phyloP scores from a whole-genome alignment of 108 stramenopile species.

The Cyclotella distinguenda region DNA sequence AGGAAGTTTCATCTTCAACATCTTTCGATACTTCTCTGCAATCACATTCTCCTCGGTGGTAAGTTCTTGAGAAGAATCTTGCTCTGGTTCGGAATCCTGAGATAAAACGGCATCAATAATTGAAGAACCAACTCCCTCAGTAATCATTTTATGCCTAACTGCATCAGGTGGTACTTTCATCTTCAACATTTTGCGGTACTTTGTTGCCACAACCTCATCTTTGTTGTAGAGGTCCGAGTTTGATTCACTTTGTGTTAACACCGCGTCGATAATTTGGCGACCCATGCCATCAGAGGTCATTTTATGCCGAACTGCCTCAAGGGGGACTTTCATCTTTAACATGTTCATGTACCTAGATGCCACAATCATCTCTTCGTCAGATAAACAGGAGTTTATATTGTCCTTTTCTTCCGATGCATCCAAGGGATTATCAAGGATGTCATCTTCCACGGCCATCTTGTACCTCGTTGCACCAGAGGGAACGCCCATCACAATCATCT shows the following conservation, averaged over 20 bases:
- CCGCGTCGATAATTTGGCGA: conserved; percentile 47
- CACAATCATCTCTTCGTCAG: conserved; percentile 24
- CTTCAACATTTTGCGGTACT: conserved; percentile 62
- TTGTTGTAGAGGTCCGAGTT: conserved; percentile 12
- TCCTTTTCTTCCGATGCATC: neutral
- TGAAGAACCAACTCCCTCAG: conserved; percentile 58
- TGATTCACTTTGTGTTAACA: conserved; percentile 12
- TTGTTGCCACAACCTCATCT: conserved; percentile 37
- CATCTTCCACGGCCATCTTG: conserved; percentile 72
- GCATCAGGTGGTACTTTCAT: conserved; percentile 38
- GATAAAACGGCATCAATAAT: conserved; percentile 52
- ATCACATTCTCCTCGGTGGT: conserved; percentile 34
- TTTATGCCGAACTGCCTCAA: conserved; percentile 52
- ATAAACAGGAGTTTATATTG: neutral
- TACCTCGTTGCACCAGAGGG: conserved; percentile 74
- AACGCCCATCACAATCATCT: conserved; percentile 79
- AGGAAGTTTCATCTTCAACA: conserved; percentile 50
- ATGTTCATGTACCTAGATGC: conserved; percentile 47
- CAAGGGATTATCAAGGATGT: conserved; percentile 46
- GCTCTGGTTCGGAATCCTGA: neutral
- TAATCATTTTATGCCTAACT: conserved; percentile 67
- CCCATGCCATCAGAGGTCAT: conserved; percentile 66
- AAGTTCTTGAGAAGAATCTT: conserved; percentile 9
- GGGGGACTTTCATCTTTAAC: conserved; percentile 41
- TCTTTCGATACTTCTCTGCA: conserved; percentile 51